Conservation (phyloP, 2,329 filamentous ascomycete genomes). For the Aspergillus versicolor region DNA sequence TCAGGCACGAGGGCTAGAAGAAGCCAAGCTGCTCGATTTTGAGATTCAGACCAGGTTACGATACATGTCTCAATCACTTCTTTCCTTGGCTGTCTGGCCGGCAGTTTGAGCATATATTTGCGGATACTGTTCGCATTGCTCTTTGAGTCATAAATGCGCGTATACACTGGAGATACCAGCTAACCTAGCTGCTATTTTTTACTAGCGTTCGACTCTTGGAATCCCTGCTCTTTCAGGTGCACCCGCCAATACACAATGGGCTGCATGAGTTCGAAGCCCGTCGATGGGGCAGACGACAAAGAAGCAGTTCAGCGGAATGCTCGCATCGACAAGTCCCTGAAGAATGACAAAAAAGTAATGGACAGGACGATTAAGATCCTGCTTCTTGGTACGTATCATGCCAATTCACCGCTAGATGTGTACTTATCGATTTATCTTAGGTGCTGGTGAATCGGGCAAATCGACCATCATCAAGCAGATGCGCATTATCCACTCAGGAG, state of each 20-base stretch:
- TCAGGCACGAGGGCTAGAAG: not conserved
- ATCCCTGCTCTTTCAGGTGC: not conserved
- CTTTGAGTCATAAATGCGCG: not conserved
- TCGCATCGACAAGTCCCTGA: conserved; percentile 83
- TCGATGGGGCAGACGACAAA: conserved; percentile 39
- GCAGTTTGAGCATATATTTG: conserved; percentile 16
- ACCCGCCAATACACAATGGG: conserved; percentile 37
- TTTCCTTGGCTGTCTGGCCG: conserved; percentile 10
- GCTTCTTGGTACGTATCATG: conserved; percentile 70
- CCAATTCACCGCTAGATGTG: not conserved
- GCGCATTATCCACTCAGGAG: conserved; percentile 93
- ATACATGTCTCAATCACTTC: conserved; percentile 15
- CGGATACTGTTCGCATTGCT: not conserved
- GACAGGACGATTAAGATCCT: conserved; percentile 89
- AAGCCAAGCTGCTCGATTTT: not conserved
- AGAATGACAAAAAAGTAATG: conserved; percentile 83
- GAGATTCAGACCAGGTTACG: conserved; percentile 1
- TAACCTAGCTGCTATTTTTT: not conserved
- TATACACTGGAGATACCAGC: not conserved
- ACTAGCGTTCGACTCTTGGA: not conserved
- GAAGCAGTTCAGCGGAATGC: conserved; percentile 44
- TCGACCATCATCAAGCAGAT: conserved; percentile 98
- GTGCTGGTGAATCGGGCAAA: conserved; percentile 92
- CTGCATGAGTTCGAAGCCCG: conserved; percentile 44
- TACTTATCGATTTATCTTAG: conserved; percentile 46